phyloP scores from a whole-genome alignment of 129 eudicot species.

The Calendula officinalis region DNA sequence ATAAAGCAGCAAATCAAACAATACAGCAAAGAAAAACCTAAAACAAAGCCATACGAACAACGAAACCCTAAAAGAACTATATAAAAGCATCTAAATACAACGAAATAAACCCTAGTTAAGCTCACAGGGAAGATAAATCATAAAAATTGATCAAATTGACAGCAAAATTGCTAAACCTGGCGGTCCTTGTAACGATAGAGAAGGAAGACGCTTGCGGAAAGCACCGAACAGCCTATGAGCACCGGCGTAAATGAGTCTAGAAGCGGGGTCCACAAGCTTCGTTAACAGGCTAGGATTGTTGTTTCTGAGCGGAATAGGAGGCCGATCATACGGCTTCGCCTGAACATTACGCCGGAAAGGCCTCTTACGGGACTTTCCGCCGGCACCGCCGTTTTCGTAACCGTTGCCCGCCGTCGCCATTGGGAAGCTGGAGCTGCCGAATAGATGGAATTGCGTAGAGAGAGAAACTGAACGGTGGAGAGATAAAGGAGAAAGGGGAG shows the following conservation, averaged over 20 bases:
- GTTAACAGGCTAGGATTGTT: constrained; percentile 57
- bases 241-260: constrained; percentile 62
- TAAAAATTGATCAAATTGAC: constrained; percentile 16
- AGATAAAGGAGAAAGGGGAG: constrained; percentile 4
- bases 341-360: constrained; percentile 45
- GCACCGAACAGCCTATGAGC: constrained; percentile 62
- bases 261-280: constrained; percentile 81
- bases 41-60: background rate
- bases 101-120: constrained; percentile 7
- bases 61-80: background rate
- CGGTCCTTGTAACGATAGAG: constrained; percentile 28
- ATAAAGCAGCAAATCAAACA: too few species aligned
- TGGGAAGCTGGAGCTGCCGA: constrained; percentile 19
- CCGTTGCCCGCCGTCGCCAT: constrained; percentile 75
- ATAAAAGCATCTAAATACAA: background rate
- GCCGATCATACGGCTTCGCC: constrained; percentile 83
- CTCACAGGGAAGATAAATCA: background rate
- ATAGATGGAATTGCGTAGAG: constrained; percentile 18
- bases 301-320: constrained; percentile 50
- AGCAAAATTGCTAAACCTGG: constrained; percentile 41
- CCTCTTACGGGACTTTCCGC: constrained; percentile 69
- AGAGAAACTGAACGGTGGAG: constrained; percentile 20
- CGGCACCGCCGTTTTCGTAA: constrained; percentile 44
- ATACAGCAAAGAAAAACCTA: too few species aligned
- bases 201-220: constrained; percentile 60